Percentiles rank a stretch among this genome's conserved stretches.
phyloP scores from a whole-genome alignment of 441 rosid species.

The Omphalea diandra region DNA sequence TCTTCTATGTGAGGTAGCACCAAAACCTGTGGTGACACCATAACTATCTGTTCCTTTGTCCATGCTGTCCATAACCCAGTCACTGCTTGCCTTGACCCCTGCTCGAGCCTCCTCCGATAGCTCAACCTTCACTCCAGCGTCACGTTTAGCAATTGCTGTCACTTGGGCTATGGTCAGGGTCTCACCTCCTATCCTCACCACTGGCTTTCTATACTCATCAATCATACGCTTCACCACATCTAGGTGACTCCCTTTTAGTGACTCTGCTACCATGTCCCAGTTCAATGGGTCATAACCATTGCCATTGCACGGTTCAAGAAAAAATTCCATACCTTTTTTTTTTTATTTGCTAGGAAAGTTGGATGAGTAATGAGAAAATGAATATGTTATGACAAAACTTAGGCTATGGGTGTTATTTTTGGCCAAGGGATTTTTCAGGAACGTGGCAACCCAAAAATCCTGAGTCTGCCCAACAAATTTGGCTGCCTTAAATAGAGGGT shows the following conservation, averaged over 20 bases:
- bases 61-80: slow-evolving; percentile 69
- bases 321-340: slow-evolving; percentile 31
- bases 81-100: slow-evolving; percentile 60
- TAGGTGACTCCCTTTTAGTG: slow-evolving; percentile 61
- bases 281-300: slow-evolving; percentile 51
- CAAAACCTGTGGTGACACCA: no score
- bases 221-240: slow-evolving; percentile 74
- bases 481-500: slow-evolving; percentile 44
- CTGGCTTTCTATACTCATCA: slow-evolving; percentile 48
- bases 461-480: slow-evolving; percentile 23
- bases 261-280: slow-evolving; percentile 61
- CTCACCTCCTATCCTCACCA: slow-evolving; percentile 61
- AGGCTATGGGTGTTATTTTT: no score
- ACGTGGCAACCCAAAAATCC: slow-evolving; percentile 35
- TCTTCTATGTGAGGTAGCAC: slow-evolving; percentile 62
- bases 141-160: slow-evolving; percentile 42
- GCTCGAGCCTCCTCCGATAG: slow-evolving; percentile 48
- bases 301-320: slow-evolving; percentile 17
- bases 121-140: slow-evolving; percentile 37
- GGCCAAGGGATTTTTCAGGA: no score
- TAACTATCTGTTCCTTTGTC: slow-evolving; percentile 58
- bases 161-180: slow-evolving; percentile 61
- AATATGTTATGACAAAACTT: no score
- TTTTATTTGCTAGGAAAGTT: background rate
- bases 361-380: background rate